Evolutionary conservation across 140 eudicot genomes (phyloP), one percentile per base, ranked within the genome.

Genomic region (Stevia rebaudiana): DNA sequence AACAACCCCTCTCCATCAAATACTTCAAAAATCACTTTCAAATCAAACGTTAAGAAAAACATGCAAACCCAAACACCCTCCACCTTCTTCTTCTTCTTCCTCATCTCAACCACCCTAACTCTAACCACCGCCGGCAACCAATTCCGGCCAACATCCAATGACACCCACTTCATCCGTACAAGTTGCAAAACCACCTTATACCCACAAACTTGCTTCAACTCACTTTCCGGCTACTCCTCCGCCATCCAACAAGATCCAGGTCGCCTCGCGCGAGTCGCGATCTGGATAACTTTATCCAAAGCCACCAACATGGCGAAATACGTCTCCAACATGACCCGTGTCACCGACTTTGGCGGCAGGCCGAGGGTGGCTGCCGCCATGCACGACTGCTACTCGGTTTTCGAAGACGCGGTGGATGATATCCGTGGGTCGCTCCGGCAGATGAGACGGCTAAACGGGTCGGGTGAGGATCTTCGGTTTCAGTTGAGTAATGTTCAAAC

Each of bases 401-500:
- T 87, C 44, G 73, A 69, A 3, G 98, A 88, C 47, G 95, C 98
- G 0, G 85, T 78, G 13, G 96, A 80, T 58, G 70, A 74, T 22
- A 65, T 76, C 56, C 81, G 70, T 0, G 81, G 58, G 15, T 92
- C 98, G n/a, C 74, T 88, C 3, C 59, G 61, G 41, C 89, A 88
- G 68, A 88, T 92, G 95, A 70, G 89, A 23, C 62, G 15, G 60
- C 79, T 88, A 7, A 41, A 23, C 0, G 83, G 84, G 65, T 18
- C 78, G 35, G 72, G 82, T 0, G 91, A 75, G 81, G 74, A 70
- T 51, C 30, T 87, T 9, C 54, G 82, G 81, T 92, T 85, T 54
- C 89, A 92, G 81, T 28, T 92, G 60, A 85, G 87, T 75, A 88
- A 85, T 56, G 96, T 92, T 61, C 95, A 92, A 73, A 92, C 98